Evolutionary conservation across 129 eudicot genomes (phyloP), one percentile per base, ranked within the genome.

Genomic region (Tagetes erecta): DNA sequence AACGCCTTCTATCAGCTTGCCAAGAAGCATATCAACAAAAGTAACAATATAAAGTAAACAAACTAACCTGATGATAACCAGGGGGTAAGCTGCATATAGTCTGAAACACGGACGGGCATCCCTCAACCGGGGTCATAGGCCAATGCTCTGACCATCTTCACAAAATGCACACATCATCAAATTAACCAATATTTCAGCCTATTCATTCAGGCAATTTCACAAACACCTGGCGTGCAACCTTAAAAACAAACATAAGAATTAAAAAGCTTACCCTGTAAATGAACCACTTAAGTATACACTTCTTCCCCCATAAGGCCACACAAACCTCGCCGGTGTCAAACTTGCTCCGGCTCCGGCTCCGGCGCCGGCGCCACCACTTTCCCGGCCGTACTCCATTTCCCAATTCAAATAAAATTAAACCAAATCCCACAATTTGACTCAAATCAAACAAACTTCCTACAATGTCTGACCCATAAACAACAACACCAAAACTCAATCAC

Each of bases 281-380:
- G 97, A 88, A 62, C 96, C 97, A 77, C 85, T 78, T 73, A 92
- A 79, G 81, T 75, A 87, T 37, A 92, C 97, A 82, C 83, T 83
- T 76, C 91, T 85, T 12, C 97, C 97, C 55, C 97, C 97, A 82
- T 92, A 82, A 57, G 91, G 96, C 97, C 97, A 92, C 76, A 92
- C 97, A 72, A 92, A 92, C 64, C 96, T 84, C 0, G 87, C 83
- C 0, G 96, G 93, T 38, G 87, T 81, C 44, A 92, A 72, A 76
- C 76, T 76, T 72, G 85, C 67, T 11, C 90, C 85, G 0, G 72
- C 81, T 7, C 68, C 86, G 0, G 72, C 81, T 7, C 68, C 86
- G 27, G 27, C 27, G 27, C 27, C 27, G 0, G 72, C 81, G 10
- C 68, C 86, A 71, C 88, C 88, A 76, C 79, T 50, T 56, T 84